Percentiles rank a stretch among this genome's conserved stretches.
Conservation (phyloP, 2,329 filamentous ascomycete genomes). For the Trichoderma atroviride region DNA sequence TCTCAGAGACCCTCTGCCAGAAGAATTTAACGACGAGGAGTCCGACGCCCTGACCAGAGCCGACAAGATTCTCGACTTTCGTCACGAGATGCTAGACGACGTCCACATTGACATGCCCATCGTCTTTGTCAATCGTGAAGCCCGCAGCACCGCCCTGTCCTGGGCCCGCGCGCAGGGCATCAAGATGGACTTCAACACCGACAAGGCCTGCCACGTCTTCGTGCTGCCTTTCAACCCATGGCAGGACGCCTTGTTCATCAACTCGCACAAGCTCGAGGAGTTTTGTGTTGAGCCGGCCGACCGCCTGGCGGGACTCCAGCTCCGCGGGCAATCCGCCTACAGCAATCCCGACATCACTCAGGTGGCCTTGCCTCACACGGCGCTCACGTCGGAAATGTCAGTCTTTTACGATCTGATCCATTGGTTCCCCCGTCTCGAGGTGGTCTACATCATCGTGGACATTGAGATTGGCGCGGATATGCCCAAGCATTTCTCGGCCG, state of each 20-base stretch:
- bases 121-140: slow-evolving; percentile 4
- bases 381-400: not conserved
- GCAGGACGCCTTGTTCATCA: not conserved
- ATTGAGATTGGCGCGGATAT: not conserved
- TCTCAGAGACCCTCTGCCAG: not conserved
- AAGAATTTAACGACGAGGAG: not conserved
- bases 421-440: slow-evolving; percentile 1
- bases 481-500: not conserved
- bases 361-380: not conserved
- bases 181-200: not conserved
- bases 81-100: not conserved
- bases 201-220: not conserved
- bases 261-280: not conserved
- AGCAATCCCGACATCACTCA: not conserved
- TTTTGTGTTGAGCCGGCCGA: not conserved
- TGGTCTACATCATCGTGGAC: not conserved
- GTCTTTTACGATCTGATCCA: not conserved
- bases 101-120: not conserved
- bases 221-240: not conserved
- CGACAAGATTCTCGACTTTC: not conserved
- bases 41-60: not conserved
- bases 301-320: not conserved
- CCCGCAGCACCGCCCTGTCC: not conserved
- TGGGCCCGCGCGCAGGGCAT: not conserved
- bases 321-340: not conserved